Conservation (phyloP, 2,329 filamentous ascomycete genomes). For the Microdochium trichocladiopsis region DNA sequence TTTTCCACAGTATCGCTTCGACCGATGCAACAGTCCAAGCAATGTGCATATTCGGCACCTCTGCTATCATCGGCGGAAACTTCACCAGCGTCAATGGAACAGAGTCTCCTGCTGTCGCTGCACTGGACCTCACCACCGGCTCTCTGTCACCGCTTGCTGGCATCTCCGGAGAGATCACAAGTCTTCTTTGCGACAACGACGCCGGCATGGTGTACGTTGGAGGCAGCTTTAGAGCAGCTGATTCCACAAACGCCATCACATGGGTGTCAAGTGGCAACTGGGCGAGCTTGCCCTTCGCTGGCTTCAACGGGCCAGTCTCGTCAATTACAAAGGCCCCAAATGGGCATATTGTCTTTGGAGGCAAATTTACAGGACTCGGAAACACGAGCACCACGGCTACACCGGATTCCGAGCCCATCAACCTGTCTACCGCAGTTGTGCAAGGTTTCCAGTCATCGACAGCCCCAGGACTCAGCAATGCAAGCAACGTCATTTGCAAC, state of each 20-base stretch:
- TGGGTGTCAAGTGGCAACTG: constrained; percentile 66
- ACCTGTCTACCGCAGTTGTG: constrained; percentile 72
- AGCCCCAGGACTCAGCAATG: constrained; percentile 62
- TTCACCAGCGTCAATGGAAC: constrained; percentile 83
- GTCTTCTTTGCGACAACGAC: constrained; percentile 73
- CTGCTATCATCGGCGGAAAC: constrained; percentile 83
- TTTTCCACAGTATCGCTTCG: constrained; percentile 64
- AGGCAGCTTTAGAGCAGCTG: constrained; percentile 71
- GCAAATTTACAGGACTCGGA: constrained; percentile 79
- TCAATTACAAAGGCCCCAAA: constrained; percentile 76
- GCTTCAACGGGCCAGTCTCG: constrained; percentile 88
- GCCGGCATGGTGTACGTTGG: constrained; percentile 83
- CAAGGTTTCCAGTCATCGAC: constrained; percentile 56
- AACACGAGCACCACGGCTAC: constrained; percentile 65
- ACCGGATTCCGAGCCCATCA: constrained; percentile 73
- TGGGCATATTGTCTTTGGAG: constrained; percentile 87
- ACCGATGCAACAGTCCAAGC: constrained; percentile 80
- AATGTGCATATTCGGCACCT: constrained; percentile 73
- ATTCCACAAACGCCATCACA: constrained; percentile 84
- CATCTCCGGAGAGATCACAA: constrained; percentile 73
- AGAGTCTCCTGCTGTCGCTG: constrained; percentile 69
- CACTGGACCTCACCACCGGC: constrained; percentile 69
- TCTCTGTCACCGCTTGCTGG: constrained; percentile 70
- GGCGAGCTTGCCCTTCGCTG: constrained; percentile 79
- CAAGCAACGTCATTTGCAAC: constrained; percentile 78